These are phyloP conservation scores for Gaultheria prostrata DNA, from an alignment of 148 eudicot species.

Conservation along the genomic window DNA sequence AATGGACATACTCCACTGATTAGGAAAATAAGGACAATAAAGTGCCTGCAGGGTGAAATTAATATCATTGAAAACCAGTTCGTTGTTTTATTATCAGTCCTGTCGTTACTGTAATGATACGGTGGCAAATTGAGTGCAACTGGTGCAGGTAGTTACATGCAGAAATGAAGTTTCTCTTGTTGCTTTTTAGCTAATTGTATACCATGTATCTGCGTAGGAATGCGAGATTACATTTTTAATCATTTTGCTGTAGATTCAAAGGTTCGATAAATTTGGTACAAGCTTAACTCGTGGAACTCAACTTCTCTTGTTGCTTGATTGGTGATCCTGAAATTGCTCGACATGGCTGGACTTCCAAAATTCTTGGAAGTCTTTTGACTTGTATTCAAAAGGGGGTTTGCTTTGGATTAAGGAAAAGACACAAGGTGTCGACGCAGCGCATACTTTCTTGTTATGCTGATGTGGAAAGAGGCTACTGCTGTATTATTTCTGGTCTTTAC, in stretches of 20 bases:
- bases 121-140: neutral
- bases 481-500: neutral
- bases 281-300: neutral
- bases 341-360: neutral
- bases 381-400: neutral
- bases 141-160: neutral
- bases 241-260: conserved; percentile 4
- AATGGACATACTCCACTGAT: neutral
- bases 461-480: conserved; percentile 2
- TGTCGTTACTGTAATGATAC: neutral
- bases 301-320: neutral
- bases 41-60: neutral
- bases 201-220: neutral
- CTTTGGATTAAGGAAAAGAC: neutral
- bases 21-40: neutral
- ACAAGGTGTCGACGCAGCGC: neutral
- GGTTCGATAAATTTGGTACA: neutral
- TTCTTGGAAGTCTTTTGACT: neutral
- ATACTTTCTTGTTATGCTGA: neutral
- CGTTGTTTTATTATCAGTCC: neutral
- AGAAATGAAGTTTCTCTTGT: neutral
- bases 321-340: conserved; percentile 1
- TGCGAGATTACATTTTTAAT: neutral
- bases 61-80: neutral
- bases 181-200: neutral